Conservation (phyloP, 306 rosid genomes). For the Chamaecrista fasciculata region DNA sequence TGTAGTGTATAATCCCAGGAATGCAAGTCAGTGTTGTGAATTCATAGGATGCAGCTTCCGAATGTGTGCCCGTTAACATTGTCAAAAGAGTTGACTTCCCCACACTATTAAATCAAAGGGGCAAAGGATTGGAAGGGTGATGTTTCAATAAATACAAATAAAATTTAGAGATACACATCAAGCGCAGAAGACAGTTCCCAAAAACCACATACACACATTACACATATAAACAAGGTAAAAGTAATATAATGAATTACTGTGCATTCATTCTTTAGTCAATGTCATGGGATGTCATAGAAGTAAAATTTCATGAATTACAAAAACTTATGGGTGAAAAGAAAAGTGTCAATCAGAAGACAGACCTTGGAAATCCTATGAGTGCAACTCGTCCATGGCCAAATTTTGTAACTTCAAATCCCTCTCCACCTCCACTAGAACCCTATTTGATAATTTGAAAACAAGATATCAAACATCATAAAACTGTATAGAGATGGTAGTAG, state of each 20-base stretch:
- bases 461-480: background rate
- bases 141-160: background rate
- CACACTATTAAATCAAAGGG: conserved; percentile 59
- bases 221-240: background rate
- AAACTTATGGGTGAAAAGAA: conserved; percentile 3
- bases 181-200: background rate
- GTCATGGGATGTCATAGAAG: background rate
- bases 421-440: conserved; percentile 99
- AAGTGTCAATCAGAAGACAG: conserved; percentile 15
- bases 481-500: background rate
- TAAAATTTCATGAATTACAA: conserved; percentile 6
- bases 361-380: conserved; percentile 98
- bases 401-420: conserved; percentile 98
- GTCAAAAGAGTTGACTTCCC: conserved; percentile 99
- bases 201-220: background rate
- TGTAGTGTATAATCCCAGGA: conserved; percentile 95
- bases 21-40: conserved; percentile 97
- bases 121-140: conserved; percentile 15
- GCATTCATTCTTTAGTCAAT: background rate
- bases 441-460: conserved; percentile 31
- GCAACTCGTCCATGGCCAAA: conserved; percentile 99
- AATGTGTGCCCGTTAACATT: conserved; percentile 92
- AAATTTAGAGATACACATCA: background rate
- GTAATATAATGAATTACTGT: background rate
- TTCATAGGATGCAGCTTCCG: conserved; percentile 98